phyloP scores from a whole-genome alignment of 2,329 filamentous ascomycete genomes.

The Sarocladium kiliense region DNA sequence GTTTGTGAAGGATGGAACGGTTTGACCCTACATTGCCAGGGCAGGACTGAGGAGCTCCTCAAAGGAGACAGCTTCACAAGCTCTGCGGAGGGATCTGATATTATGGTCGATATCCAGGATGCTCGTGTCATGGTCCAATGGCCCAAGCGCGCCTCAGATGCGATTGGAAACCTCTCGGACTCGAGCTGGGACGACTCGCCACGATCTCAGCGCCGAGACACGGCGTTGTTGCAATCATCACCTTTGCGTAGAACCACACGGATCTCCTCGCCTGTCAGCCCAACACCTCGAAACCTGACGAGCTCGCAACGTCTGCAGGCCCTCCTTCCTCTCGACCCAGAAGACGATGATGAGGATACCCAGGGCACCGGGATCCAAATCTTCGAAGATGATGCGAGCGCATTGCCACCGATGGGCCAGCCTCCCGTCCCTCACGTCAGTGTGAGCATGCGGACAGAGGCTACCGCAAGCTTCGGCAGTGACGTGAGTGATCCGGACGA shows the following conservation, averaged over 20 bases:
- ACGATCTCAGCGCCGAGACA: constrained; percentile 21
- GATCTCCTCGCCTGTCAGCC: constrained; percentile 71
- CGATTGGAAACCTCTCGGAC: constrained; percentile 51
- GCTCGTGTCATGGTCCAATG: constrained; percentile 84
- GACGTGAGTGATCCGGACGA: constrained; percentile 53
- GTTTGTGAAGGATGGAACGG: constrained; percentile 96
- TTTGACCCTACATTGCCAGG: constrained; percentile 85
- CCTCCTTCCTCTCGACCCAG: constrained; percentile 32
- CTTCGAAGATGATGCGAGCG: constrained; percentile 62
- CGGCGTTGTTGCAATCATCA: constrained; percentile 51
- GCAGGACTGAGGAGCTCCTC: constrained; percentile 74
- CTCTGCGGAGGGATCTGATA: constrained; percentile 79
- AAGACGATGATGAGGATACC: constrained; percentile 19
- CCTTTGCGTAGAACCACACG: constrained; percentile 50
- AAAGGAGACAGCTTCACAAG: constrained; percentile 90
- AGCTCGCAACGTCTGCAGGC: constrained; percentile 41
- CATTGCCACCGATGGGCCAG: constrained; percentile 32
- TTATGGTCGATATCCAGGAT: constrained; percentile 94
- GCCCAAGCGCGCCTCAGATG: constrained; percentile 57
- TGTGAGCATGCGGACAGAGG: constrained; percentile 46
- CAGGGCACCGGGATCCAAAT: constrained; percentile 52
- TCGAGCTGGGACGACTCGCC: constrained; percentile 67
- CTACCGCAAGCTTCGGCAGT: constrained; percentile 50
- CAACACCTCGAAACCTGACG: constrained; percentile 41
- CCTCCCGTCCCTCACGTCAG: constrained; percentile 21